phyloP scores from a whole-genome alignment of 225 moss, liverwort and hornwort species.

The Takakia lepidozioides region DNA sequence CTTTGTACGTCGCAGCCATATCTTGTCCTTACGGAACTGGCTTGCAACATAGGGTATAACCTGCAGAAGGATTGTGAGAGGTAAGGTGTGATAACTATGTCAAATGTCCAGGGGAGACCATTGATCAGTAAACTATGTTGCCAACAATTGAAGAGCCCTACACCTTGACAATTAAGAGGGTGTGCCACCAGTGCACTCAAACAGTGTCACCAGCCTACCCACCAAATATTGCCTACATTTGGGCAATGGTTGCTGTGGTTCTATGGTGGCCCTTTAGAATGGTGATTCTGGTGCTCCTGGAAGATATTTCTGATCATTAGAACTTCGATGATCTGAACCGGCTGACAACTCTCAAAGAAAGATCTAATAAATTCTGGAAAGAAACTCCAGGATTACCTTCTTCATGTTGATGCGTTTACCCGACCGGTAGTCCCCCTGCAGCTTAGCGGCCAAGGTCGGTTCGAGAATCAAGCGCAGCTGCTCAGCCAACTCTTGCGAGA shows the following conservation, averaged over 20 bases:
- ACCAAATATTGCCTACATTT: no score
- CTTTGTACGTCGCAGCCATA: conserved; percentile 96
- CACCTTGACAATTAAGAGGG: no score
- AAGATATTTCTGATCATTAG: no score
- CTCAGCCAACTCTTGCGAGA: conserved; percentile 92
- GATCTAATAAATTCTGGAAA: not conserved
- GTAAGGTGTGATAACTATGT: not conserved
- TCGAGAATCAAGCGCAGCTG: conserved; percentile 91
- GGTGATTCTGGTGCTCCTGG: no score
- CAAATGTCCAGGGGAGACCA: no score
- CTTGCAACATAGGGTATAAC: conserved; percentile 95
- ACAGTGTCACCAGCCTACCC: no score
- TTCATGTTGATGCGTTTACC: conserved; percentile 99
- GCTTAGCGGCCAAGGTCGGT: conserved; percentile 81
- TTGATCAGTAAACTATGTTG: no score
- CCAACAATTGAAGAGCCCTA: no score
- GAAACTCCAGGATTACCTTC: conserved; percentile 25
- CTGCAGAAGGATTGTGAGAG: conserved; percentile 7
- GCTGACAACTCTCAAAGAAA: not conserved
- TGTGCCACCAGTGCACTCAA: no score
- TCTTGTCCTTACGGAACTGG: conserved; percentile 95
- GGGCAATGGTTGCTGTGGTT: no score
- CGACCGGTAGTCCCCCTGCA: conserved; percentile 90
- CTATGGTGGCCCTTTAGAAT: no score
- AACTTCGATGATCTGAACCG: no score